Conservation (phyloP, 2,329 filamentous ascomycete species). For the Raffaelea arxii region DNA sequence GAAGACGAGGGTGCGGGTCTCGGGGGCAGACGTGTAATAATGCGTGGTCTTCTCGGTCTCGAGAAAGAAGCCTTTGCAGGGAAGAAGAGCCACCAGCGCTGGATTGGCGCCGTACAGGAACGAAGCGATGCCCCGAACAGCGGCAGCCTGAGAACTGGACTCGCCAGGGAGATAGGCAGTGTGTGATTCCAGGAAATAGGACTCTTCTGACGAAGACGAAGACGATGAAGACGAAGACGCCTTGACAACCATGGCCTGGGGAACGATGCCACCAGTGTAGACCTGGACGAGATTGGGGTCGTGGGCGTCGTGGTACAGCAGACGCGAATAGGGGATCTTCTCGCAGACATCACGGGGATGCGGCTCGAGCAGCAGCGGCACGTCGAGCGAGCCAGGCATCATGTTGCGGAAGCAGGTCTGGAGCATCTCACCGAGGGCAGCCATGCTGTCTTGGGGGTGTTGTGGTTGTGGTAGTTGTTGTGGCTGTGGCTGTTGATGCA, state of each 20-base stretch:
- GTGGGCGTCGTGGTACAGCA: not conserved
- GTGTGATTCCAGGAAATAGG: conserved; percentile 1
- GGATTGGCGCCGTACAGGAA: conserved; percentile 1
- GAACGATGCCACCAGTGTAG: no score
- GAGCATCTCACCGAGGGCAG: no score
- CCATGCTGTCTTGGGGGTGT: no score
- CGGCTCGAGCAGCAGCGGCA: not conserved
- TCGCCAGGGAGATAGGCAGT: not conserved
- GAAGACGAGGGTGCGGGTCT: not conserved
- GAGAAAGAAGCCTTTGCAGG: conserved; percentile 1
- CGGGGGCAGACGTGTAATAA: not conserved
- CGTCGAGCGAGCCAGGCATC: no score
- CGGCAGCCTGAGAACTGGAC: not conserved
- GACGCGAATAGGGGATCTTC: not conserved
- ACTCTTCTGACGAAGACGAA: no score
- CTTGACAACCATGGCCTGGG: no score
- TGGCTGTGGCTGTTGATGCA: no score
- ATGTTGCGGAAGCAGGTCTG: not conserved
- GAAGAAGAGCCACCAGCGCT: not conserved
- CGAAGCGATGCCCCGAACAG: not conserved
- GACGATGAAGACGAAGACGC: no score
- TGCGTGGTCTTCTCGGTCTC: not conserved
- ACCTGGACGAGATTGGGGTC: not conserved
- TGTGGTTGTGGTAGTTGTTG: no score
- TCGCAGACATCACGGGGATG: not conserved